Conservation (phyloP, 2,329 filamentous ascomycete species). For the Tolypocladium pustulatum region DNA sequence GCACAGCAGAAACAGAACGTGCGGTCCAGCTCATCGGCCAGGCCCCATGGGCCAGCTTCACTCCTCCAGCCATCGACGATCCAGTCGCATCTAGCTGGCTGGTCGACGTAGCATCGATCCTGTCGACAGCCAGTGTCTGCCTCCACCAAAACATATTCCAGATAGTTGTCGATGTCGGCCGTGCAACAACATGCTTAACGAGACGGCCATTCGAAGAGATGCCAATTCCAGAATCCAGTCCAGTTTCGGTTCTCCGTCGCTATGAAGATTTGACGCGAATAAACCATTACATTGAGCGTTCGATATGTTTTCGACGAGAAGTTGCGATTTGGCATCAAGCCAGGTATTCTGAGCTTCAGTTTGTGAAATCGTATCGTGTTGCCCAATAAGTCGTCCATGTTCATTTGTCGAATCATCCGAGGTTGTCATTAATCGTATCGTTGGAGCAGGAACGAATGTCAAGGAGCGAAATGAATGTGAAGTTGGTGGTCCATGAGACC, state of each 20-base stretch:
- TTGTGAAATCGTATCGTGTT: conserved; percentile 21
- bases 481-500: neutral
- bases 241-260: conserved; percentile 6
- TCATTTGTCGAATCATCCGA: conserved; percentile 28
- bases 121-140: conserved; percentile 35
- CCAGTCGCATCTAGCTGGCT: conserved; percentile 3
- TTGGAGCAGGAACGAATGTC: conserved; percentile 28
- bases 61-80: conserved; percentile 12
- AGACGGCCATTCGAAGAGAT: conserved; percentile 16
- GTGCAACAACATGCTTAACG: conserved; percentile 21
- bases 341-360: conserved; percentile 14
- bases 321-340: conserved; percentile 22
- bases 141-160: conserved; percentile 23
- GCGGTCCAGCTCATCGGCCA: conserved; percentile 18
- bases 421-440: conserved; percentile 36
- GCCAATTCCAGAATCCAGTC: conserved; percentile 18
- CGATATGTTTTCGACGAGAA: conserved; percentile 16
- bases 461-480: conserved; percentile 24
- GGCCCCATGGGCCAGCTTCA: conserved; percentile 14
- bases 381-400: conserved; percentile 10
- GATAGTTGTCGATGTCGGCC: conserved; percentile 23
- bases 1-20: conserved; percentile 19
- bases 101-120: conserved; percentile 15
- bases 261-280: conserved; percentile 15
- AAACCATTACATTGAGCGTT: conserved; percentile 13